phyloP scores from a whole-genome alignment of 495 filamentous ascomycete species.

The Penicillium pancosmium region DNA sequence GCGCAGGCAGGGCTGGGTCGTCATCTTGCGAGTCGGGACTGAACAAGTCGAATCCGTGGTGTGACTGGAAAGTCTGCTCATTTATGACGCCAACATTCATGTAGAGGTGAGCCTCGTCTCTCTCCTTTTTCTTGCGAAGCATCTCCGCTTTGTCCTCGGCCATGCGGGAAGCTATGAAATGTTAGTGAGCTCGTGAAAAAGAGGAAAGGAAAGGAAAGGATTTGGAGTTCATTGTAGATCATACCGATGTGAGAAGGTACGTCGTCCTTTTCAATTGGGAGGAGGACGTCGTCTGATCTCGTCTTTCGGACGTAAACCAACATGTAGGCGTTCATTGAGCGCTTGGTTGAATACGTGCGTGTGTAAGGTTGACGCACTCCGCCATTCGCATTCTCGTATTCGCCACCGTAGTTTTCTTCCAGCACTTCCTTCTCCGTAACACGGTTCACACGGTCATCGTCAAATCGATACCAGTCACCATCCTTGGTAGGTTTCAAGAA shows the following conservation, averaged over 20 bases:
- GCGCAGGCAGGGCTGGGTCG: slow-evolving; percentile 56
- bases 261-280: slow-evolving; percentile 71
- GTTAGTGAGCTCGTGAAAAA: neutral
- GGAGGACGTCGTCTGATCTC: slow-evolving; percentile 76
- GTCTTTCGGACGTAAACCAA: slow-evolving; percentile 94
- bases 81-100: slow-evolving; percentile 79
- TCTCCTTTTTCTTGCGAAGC: slow-evolving; percentile 78
- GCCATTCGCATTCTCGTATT: slow-evolving; percentile 69
- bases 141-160: slow-evolving; percentile 77
- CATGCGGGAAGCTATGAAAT: slow-evolving; percentile 61
- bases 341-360: slow-evolving; percentile 65
- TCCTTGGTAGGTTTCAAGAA: slow-evolving; percentile 93
- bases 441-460: slow-evolving; percentile 93
- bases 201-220: neutral
- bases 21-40: slow-evolving; percentile 69
- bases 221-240: slow-evolving; percentile 20
- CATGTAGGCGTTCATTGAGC: slow-evolving; percentile 92
- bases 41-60: slow-evolving; percentile 85
- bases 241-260: slow-evolving; percentile 81
- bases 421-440: slow-evolving; percentile 89
- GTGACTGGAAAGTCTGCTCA: slow-evolving; percentile 73
- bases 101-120: slow-evolving; percentile 91
- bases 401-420: slow-evolving; percentile 96
- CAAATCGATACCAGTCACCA: slow-evolving; percentile 94
- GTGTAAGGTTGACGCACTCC: slow-evolving; percentile 68